Conservation (phyloP, 2,329 filamentous ascomycete genomes). For the Colletotrichum karsti region DNA sequence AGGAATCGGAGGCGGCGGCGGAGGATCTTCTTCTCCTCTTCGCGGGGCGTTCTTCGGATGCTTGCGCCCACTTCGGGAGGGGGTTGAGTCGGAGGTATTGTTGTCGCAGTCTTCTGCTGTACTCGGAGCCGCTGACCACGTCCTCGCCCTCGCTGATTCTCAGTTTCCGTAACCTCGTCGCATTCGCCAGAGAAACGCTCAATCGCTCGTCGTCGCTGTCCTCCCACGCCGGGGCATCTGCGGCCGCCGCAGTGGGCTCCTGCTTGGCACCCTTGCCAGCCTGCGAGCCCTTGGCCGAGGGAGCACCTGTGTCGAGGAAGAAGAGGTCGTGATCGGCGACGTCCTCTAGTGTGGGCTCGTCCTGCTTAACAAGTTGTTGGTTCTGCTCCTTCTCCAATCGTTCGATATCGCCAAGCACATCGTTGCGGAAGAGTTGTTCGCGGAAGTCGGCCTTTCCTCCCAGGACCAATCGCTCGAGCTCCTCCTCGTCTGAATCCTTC, state of each 20-base stretch:
- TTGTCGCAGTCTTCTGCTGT: conserved; percentile 79
- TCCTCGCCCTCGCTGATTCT: conserved; percentile 85
- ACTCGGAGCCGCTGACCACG: conserved; percentile 85
- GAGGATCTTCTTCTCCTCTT: conserved; percentile 63
- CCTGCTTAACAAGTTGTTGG: conserved; percentile 44
- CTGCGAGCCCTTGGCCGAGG: conserved; percentile 44
- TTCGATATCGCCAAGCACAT: conserved; percentile 44
- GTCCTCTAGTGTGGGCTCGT: conserved; percentile 62
- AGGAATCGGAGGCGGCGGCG: conserved; percentile 48
- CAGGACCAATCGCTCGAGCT: conserved; percentile 88
- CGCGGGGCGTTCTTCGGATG: conserved; percentile 56
- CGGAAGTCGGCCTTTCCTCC: conserved; percentile 87
- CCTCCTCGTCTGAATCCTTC: conserved; percentile 85
- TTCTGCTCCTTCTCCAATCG: conserved; percentile 40
- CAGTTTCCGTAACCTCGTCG: conserved; percentile 82
- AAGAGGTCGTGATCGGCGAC: conserved; percentile 84
- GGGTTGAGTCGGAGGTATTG: conserved; percentile 75
- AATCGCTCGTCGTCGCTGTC: conserved; percentile 96
- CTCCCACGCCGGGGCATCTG: conserved; percentile 77
- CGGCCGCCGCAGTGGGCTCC: conserved; percentile 23
- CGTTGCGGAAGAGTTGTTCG: conserved; percentile 72
- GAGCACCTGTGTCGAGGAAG: conserved; percentile 77
- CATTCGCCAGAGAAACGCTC: conserved; percentile 81
- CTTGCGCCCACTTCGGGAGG: conserved; percentile 66
- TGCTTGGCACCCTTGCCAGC: conserved; percentile 36